Base-by-base conservation (phyloP, 2,329 filamentous ascomycete species). In the Neopestalotiopsis sp. region DNA sequence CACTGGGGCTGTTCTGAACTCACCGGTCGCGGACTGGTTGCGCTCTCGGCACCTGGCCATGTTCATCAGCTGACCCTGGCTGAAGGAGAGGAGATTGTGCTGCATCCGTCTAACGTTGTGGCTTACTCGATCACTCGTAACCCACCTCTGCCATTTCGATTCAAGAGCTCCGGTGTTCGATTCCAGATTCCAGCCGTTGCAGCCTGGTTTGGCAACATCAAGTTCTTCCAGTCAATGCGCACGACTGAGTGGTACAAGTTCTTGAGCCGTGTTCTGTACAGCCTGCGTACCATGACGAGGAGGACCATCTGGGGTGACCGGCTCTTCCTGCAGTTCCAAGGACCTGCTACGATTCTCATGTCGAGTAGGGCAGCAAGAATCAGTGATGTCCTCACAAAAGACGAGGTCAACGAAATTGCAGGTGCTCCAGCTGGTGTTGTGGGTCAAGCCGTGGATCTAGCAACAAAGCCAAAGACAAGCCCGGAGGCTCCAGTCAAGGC, bases 1-100 rank as follows among this genome's bases (percentile, higher is more conserved):
- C 91, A 98, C 78, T 98, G 95, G 95, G 96, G 96, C 74, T 96
- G 90, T 82, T 95, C 95, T 13, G 89, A 93, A 72, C 85, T 98
- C 70, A 97, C 94, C 0, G 96, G 96, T 53, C 89, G 96, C 72
- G 96, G 96, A 1, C 85, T 99, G 28, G 88, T 95, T 0, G 95
- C 94, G 1, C 85, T 99, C 17, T 90, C 92, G 9, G 94, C 95
- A 6, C 93, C 92, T 24, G 96, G 96, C 0, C 94, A 98, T 77
- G 90, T 97, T 70, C 97, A 98, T 79, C 92, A 96, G 74, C 86
- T 99, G 42, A 91, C 90, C 1, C 83, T 99, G 65, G 90, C 89
- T 69, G 89, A 91, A 32, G 94, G 93, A 20, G 96, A 99, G 79
- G 92, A 96, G 79, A 95, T 98, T 74, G 90, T 97, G 67, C 94